A percentile compares a stretch with the other conserved stretches of the same genome.
Conservation (phyloP, 441 rosid species). For the Geranium incanum region DNA sequence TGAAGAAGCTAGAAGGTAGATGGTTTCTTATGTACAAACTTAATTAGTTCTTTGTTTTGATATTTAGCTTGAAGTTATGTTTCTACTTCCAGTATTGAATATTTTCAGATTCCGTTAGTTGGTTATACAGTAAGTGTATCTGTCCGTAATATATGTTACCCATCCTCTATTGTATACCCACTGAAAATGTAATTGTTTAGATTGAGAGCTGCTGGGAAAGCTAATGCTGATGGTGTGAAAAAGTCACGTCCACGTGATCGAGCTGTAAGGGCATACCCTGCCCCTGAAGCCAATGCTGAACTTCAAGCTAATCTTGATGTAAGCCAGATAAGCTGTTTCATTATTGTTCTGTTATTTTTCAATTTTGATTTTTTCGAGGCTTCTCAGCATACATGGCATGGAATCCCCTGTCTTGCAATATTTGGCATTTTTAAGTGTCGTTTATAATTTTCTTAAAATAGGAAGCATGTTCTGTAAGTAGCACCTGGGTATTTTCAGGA, state of each 20-base stretch:
- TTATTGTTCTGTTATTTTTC: background rate
- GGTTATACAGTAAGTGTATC: background rate
- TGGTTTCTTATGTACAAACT: background rate
- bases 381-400: background rate
- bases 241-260: conserved; percentile 39
- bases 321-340: conserved; percentile 22
- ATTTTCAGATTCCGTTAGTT: background rate
- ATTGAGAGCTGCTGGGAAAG: conserved; percentile 38
- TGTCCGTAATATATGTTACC: background rate
- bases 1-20: conserved; percentile 39
- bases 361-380: background rate
- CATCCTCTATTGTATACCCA: background rate
- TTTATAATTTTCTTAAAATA: background rate
- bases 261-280: conserved; percentile 35
- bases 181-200: conserved; percentile 18
- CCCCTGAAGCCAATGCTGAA: conserved; percentile 49
- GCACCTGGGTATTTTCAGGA: background rate
- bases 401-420: background rate
- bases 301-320: conserved; percentile 47
- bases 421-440: background rate
- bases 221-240: conserved; percentile 33
- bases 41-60: background rate
- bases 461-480: background rate
- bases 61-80: background rate
- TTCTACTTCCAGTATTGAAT: background rate